Evolutionary conservation across 2,329 filamentous ascomycete genomes (phyloP), one percentile per base, ranked within the genome.

Genomic region (Venturia oleaginea): DNA sequence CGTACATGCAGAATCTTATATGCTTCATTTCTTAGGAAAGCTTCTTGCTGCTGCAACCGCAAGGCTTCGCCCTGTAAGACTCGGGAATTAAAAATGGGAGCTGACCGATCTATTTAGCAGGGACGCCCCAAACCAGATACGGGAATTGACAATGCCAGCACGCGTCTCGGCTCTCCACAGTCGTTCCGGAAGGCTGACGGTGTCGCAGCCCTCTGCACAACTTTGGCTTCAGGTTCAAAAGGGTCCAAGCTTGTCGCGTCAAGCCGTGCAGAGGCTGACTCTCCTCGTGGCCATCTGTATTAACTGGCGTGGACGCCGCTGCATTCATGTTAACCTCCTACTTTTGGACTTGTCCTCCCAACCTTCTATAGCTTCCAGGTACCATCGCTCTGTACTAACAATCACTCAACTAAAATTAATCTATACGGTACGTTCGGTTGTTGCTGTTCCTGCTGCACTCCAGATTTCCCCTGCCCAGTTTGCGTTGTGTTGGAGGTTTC

Each of bases 401-500:
- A 10, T 8, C 51, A 57, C 15, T 34, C 10, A 34, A 34, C 19
- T 59, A 59, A 59, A 40, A 42, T 27, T 60, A 42, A 59, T 60
- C 24, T 15, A 42, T 15, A 60, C 34, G 34, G 59, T 59, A 59
- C 13, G 55, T 60, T 60, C 22, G 11, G 11, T 37, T 19, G 22
- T 60, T 30, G 19, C 32, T n/a, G 4, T 38, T 37, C 19, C 22
- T 42, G 34, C 17, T 43, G 37, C n/a, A 42, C 34, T 7, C 37
- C 59, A 42, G 32, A 43, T 24, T 42, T 42, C 59, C 59, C 59
- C 59, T 60, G 59, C 19, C 15, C 40, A 32, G 59, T 40, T 60
- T 43, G 59, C n/a, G 22, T 42, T 60, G 59, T 40, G 34, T 60
- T 60, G 59, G 59, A 43, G 37, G 59, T 60, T 38, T 32, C 34